Conservation (phyloP, 257 asterid species). For the Sherardia arvensis region DNA sequence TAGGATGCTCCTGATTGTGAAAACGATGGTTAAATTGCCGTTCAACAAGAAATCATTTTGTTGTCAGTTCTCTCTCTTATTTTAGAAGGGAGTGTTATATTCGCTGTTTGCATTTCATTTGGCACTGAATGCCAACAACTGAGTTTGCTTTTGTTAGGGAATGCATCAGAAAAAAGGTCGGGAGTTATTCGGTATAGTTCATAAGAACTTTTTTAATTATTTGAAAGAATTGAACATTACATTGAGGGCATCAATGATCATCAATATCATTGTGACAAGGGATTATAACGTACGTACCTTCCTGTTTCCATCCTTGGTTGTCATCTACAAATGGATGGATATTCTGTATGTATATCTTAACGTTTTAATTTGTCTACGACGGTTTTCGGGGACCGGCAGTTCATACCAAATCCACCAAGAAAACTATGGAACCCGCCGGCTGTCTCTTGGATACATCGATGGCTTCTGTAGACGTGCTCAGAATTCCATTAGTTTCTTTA, state of each 20-base stretch:
- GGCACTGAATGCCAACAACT: not conserved
- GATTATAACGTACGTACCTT: not conserved
- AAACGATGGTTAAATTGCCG: constrained; percentile 32
- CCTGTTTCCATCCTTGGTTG: not conserved
- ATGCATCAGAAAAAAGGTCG: too few species aligned
- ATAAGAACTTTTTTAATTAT: too few species aligned
- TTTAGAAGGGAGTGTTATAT: not conserved
- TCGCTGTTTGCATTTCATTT: not conserved
- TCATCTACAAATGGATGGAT: not conserved
- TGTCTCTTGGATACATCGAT: constrained; percentile 10
- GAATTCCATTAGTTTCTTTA: not conserved
- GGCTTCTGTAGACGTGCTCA: not conserved
- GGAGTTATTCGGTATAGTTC: too few species aligned
- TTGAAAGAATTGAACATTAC: not conserved
- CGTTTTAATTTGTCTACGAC: not conserved
- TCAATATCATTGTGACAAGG: not conserved
- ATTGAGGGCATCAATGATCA: not conserved
- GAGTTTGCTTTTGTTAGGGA: too few species aligned
- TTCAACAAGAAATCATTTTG: constrained; percentile 16
- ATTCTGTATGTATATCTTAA: not conserved
- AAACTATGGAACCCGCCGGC: not conserved
- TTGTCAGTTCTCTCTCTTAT: not conserved
- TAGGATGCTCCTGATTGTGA: constrained; percentile 24
- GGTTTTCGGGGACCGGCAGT: not conserved
- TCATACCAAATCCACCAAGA: not conserved